Evolutionary conservation across 106 monocot genomes (phyloP).

Genomic region (Dendrobium catenatum): DNA sequence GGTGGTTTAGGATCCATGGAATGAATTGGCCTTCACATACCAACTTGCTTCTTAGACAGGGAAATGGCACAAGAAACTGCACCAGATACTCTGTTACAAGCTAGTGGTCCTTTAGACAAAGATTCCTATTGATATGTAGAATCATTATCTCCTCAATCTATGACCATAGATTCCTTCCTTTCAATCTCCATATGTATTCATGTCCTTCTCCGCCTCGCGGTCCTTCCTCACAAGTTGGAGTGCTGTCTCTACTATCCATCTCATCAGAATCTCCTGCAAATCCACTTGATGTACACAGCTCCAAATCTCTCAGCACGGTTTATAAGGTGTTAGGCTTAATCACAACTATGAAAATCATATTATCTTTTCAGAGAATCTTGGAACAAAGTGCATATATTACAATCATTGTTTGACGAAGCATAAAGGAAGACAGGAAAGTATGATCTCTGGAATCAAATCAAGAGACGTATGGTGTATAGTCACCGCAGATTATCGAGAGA

Average conservation of each 20-base stretch:
- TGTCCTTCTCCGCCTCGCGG: neutral
- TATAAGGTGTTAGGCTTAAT: neutral
- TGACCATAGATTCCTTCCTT: neutral
- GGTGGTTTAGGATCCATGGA: neutral
- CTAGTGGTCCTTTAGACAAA: neutral
- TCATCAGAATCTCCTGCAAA: constrained; percentile 1
- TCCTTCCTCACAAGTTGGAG: neutral
- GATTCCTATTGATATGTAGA: neutral
- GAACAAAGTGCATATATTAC: neutral
- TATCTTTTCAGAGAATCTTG: neutral
- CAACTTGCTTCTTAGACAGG: neutral
- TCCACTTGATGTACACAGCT: neutral
- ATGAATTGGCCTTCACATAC: neutral
- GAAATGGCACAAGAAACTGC: neutral
- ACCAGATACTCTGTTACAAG: neutral
- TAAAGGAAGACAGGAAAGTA: neutral
- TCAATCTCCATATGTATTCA: too few relatives aligned
- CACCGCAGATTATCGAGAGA: too few relatives aligned
- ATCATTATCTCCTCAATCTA: neutral
- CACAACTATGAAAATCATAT: neutral
- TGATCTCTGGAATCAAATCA: too few relatives aligned
- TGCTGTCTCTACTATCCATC: neutral
- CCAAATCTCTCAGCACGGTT: too few relatives aligned
- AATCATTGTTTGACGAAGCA: constrained; percentile 1
- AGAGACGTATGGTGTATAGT: too few relatives aligned